These are phyloP conservation scores for Solanum hybrid DNA, from an alignment of 305 asterid species.

Conservation along the genomic window DNA sequence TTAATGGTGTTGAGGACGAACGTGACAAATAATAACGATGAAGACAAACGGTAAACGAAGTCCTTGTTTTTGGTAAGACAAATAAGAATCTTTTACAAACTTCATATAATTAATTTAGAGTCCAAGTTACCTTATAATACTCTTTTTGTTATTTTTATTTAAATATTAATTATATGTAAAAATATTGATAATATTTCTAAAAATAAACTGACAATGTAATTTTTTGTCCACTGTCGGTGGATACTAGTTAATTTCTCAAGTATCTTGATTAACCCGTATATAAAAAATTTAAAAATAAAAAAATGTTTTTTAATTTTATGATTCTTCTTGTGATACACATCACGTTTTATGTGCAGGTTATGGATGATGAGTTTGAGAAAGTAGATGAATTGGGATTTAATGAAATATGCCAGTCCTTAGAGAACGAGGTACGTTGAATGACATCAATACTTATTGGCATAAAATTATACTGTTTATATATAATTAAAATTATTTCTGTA, in stretches of 20 bases:
- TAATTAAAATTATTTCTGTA: not conserved
- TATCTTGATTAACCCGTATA: no score
- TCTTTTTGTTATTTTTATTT: not conserved
- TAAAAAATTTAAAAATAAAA: no score
- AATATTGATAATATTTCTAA: not conserved
- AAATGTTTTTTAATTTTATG: no score
- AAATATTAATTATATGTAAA: no score
- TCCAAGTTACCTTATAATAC: no score
- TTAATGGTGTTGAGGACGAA: no score
- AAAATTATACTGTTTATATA: not conserved
- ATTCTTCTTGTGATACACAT: not conserved
- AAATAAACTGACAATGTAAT: no score
- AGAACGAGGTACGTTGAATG: not conserved
- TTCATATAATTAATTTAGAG: not conserved
- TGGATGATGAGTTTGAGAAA: not conserved
- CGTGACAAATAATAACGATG: no score
- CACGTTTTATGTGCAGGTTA: not conserved
- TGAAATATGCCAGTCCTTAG: not conserved
- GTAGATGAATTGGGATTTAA: not conserved
- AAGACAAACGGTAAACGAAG: no score
- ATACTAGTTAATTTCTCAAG: not conserved
- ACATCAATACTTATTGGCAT: not conserved
- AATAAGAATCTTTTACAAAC: no score
- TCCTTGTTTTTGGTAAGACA: no score
- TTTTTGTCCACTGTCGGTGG: no score